Percentiles rank a stretch among this genome's conserved stretches.
Evolutionary conservation across 78 protist genomes (phyloP).

Genomic region (Speleostelium caveatum): DNA sequence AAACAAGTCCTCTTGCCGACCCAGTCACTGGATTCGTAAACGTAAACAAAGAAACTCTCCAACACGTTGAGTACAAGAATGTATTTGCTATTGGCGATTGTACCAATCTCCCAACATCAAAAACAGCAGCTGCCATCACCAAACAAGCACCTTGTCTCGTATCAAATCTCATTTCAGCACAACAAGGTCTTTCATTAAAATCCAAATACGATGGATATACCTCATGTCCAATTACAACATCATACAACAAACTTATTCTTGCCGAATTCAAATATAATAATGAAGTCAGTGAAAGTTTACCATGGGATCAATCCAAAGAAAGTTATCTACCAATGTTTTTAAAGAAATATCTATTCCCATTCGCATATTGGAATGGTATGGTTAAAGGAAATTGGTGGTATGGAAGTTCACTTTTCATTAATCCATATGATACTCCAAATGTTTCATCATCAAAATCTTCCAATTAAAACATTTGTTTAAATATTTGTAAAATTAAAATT

Average conservation of each 20-base stretch:
- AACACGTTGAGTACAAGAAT: slow-evolving; percentile 68
- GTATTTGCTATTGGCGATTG: slow-evolving; percentile 86
- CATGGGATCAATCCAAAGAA: slow-evolving; percentile 61
- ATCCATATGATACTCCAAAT: no score
- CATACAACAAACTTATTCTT: slow-evolving; percentile 45
- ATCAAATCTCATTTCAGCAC: slow-evolving; percentile 44
- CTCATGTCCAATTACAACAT: slow-evolving; percentile 82
- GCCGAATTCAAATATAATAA: slow-evolving; percentile 81
- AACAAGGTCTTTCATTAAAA: slow-evolving; percentile 52
- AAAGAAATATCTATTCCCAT: slow-evolving; percentile 78
- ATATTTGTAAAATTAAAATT: no score
- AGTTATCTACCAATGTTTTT: slow-evolving; percentile 42
- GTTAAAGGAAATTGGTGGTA: slow-evolving; percentile 73
- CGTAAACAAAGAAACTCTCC: slow-evolving; percentile 85
- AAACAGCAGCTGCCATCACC: slow-evolving; percentile 89
- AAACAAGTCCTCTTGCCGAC: slow-evolving; percentile 69
- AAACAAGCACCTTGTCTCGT: slow-evolving; percentile 79
- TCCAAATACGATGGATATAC: slow-evolving; percentile 86
- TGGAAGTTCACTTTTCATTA: slow-evolving; percentile 16
- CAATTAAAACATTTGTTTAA: no score
- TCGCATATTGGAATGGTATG: slow-evolving; percentile 78
- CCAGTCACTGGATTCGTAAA: slow-evolving; percentile 75
- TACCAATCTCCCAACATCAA: slow-evolving; percentile 81
- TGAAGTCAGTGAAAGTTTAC: slow-evolving; percentile 43
- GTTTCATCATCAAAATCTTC: no score